A percentile compares a stretch with the other conserved stretches of the same genome.
phyloP scores from a whole-genome alignment of 495 filamentous ascomycete species.

The Penicilliopsis zonata region DNA sequence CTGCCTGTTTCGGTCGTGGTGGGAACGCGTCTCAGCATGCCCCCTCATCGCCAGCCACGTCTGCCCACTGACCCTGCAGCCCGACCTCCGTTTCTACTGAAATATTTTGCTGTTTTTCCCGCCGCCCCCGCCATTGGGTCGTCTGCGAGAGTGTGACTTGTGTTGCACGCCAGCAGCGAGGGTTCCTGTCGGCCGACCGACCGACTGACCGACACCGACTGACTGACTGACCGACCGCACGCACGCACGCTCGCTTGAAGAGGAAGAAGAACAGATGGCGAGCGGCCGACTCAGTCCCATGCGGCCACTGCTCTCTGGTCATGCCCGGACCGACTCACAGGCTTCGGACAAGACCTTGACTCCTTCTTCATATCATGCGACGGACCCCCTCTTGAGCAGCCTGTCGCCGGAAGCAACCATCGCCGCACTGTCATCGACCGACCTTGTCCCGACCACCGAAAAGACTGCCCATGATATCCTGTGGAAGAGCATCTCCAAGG shows the following conservation, averaged over 20 bases:
- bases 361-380: conserved; percentile 7
- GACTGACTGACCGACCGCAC: no score
- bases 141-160: conserved; percentile 1
- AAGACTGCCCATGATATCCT: conserved; percentile 38
- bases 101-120: conserved; percentile 54
- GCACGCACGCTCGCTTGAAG: no score
- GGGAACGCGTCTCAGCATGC: conserved; percentile 19
- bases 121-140: conserved; percentile 31
- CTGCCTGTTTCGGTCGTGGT: conserved; percentile 1
- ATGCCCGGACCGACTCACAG: conserved; percentile 7
- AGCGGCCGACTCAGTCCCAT: conserved; percentile 15
- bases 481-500: conserved; percentile 52
- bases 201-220: no score
- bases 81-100: conserved; percentile 10
- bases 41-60: conserved; percentile 9
- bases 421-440: conserved; percentile 40
- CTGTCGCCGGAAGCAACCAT: conserved; percentile 44
- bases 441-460: conserved; percentile 39
- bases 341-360: conserved; percentile 2
- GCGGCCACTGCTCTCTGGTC: conserved; percentile 16
- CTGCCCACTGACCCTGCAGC: conserved; percentile 8
- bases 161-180: neutral
- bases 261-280: no score
- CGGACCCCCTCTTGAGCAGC: conserved; percentile 41
- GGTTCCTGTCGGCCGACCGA: no score